A percentile compares a stretch with the other conserved stretches of the same genome.
Conservation (phyloP, 176 grass and related monocot genomes). For the Triticum urartu region DNA sequence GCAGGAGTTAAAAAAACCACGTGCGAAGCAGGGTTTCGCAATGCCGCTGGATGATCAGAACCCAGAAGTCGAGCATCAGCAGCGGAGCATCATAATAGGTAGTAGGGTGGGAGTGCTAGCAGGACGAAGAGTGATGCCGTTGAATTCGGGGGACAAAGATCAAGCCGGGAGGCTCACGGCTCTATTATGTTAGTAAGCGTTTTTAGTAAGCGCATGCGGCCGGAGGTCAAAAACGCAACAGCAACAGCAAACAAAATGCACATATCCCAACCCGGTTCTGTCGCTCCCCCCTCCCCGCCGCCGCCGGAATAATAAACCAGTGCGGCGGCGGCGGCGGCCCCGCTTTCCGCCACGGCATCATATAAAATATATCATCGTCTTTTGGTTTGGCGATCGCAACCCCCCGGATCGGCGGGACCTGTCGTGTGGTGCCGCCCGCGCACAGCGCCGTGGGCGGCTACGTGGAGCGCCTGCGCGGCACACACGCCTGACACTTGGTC, state of each 20-base stretch:
- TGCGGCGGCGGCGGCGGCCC: neutral
- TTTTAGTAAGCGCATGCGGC: neutral
- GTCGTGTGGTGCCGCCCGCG: constrained; percentile 3
- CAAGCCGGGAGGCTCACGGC: constrained; percentile 16
- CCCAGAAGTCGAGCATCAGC: neutral
- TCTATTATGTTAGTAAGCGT: neutral
- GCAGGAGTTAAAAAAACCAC: neutral
- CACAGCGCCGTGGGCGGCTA: neutral
- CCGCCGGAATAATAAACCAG: constrained; percentile 23
- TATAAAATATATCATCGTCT: neutral
- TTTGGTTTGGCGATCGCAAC: neutral
- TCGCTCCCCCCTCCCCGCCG: neutral
- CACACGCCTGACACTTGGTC: neutral
- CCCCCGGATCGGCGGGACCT: neutral
- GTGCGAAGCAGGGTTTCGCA: neutral
- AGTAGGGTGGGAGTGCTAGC: neutral
- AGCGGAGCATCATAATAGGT: neutral
- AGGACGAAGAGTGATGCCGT: constrained; percentile 5
- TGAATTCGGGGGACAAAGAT: constrained; percentile 28
- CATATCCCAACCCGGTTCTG: neutral
- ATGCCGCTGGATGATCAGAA: neutral
- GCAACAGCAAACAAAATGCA: neutral
- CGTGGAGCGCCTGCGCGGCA: constrained; percentile 27
- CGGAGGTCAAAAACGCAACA: neutral
- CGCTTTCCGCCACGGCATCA: constrained; percentile 19